These are phyloP conservation scores for Botrytis deweyae DNA, from an alignment of 2,329 filamentous ascomycete species.

Conservation along the genomic window DNA sequence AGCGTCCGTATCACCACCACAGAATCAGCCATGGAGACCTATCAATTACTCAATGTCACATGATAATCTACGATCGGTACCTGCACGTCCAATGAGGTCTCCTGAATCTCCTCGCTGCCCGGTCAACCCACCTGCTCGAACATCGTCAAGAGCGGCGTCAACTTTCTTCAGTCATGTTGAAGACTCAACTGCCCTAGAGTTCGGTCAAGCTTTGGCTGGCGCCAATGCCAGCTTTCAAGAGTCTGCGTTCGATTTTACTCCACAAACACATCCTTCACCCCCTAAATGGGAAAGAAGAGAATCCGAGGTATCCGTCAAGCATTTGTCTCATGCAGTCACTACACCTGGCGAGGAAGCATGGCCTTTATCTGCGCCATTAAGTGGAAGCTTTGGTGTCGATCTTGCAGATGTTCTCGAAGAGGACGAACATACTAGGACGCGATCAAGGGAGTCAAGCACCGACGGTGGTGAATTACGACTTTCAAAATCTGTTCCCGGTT, in stretches of 20 bases:
- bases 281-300: slow-evolving; percentile 35
- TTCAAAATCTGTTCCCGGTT: slow-evolving; percentile 37
- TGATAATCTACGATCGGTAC: slow-evolving; percentile 41
- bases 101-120: slow-evolving; percentile 43
- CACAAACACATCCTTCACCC: slow-evolving; percentile 26
- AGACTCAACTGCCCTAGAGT: slow-evolving; percentile 48
- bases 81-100: slow-evolving; percentile 53
- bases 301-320: slow-evolving; percentile 30
- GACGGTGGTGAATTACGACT: slow-evolving; percentile 34
- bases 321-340: slow-evolving; percentile 44
- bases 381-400: slow-evolving; percentile 36
- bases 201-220: slow-evolving; percentile 45
- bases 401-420: slow-evolving; percentile 63
- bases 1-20: slow-evolving; percentile 16
- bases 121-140: slow-evolving; percentile 51
- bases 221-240: slow-evolving; percentile 45
- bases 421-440: slow-evolving; percentile 43
- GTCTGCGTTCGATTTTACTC: slow-evolving; percentile 42
- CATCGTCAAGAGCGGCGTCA: slow-evolving; percentile 54
- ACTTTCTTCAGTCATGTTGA: slow-evolving; percentile 55
- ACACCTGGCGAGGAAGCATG: slow-evolving; percentile 47
- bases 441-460: slow-evolving; percentile 32
- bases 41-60: slow-evolving; percentile 37
- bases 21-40: slow-evolving; percentile 46
- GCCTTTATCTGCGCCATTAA: slow-evolving; percentile 42